Percentiles rank a stretch among this genome's conserved stretches.
These are phyloP conservation scores for Phaeosphaeria sp. DNA, from an alignment of 2,329 filamentous ascomycete species.

Conservation along the genomic window DNA sequence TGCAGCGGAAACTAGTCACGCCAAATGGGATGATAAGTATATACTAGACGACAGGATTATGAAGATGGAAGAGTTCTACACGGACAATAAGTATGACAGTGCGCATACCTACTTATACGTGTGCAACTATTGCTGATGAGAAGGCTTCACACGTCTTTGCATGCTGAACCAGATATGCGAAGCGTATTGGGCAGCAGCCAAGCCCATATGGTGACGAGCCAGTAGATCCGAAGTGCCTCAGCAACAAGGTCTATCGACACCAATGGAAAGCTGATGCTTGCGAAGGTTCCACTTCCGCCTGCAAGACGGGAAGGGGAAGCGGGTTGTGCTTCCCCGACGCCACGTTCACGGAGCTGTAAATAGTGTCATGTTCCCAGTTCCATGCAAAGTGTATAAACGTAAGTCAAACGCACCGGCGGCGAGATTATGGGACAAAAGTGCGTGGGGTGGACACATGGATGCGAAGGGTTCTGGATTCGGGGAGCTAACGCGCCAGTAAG, in stretches of 20 bases:
- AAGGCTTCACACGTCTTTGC: not conserved
- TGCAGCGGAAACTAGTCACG: not conserved
- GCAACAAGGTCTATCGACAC: not conserved
- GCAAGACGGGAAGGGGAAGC: not conserved
- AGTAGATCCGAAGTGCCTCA: not conserved
- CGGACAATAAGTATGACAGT: not conserved
- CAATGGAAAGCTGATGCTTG: not conserved
- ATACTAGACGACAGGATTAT: not conserved
- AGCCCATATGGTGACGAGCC: not conserved
- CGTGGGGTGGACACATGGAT: not conserved
- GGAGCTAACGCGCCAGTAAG: not conserved
- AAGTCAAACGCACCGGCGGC: not conserved
- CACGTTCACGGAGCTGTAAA: not conserved
- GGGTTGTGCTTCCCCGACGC: not conserved
- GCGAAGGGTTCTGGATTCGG: not conserved
- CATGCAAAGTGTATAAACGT: not conserved
- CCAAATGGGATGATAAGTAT: not conserved
- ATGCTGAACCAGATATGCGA: not conserved
- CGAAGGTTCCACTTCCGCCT: not conserved
- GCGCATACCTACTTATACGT: slow-evolving; percentile 5
- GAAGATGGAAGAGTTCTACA: no score
- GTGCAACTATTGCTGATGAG: not conserved
- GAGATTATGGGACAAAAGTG: not conserved
- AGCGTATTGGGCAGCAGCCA: not conserved
- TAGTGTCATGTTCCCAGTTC: not conserved